These are phyloP conservation scores for Magnaporthiopsis poae DNA, from an alignment of 2,329 filamentous ascomycete species.

Conservation along the genomic window DNA sequence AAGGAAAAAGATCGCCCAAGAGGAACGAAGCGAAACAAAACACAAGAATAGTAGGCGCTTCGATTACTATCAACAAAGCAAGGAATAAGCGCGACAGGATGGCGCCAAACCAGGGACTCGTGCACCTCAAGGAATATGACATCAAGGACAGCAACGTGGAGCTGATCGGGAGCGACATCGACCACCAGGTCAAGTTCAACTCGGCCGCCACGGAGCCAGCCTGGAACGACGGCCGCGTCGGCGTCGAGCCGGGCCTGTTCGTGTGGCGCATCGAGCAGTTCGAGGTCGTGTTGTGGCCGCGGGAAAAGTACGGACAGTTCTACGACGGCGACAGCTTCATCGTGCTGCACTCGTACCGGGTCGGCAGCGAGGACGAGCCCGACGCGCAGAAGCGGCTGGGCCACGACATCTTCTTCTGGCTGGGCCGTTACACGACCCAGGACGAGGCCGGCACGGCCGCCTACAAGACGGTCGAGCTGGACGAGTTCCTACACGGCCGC, in stretches of 20 bases:
- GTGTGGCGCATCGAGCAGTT: slow-evolving; percentile 62
- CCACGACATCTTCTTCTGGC: slow-evolving; percentile 63
- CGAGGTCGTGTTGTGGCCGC: slow-evolving; percentile 52
- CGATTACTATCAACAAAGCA: neutral
- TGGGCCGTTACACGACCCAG: slow-evolving; percentile 54
- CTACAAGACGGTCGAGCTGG: slow-evolving; percentile 62
- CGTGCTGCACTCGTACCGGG: slow-evolving; percentile 48
- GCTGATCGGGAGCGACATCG: slow-evolving; percentile 52
- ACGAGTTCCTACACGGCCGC: slow-evolving; percentile 53
- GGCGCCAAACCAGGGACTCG: slow-evolving; percentile 51
- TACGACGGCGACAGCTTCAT: slow-evolving; percentile 62
- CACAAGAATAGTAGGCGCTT: neutral
- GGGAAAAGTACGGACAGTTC: slow-evolving; percentile 47
- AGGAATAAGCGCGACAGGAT: slow-evolving; percentile 26
- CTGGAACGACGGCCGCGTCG: slow-evolving; percentile 51
- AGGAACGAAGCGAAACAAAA: neutral
- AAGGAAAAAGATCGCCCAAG: neutral
- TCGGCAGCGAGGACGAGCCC: slow-evolving; percentile 30
- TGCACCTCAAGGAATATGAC: slow-evolving; percentile 55
- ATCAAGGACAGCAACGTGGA: slow-evolving; percentile 60
- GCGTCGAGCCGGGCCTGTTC: slow-evolving; percentile 41
- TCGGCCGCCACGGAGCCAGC: slow-evolving; percentile 56
- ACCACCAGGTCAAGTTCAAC: slow-evolving; percentile 59
- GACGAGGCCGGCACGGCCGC: slow-evolving; percentile 60
- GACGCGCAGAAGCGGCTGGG: slow-evolving; percentile 23